Conservation (phyloP, 2,329 filamentous ascomycete species). For the Fusarium gaditjirri region DNA sequence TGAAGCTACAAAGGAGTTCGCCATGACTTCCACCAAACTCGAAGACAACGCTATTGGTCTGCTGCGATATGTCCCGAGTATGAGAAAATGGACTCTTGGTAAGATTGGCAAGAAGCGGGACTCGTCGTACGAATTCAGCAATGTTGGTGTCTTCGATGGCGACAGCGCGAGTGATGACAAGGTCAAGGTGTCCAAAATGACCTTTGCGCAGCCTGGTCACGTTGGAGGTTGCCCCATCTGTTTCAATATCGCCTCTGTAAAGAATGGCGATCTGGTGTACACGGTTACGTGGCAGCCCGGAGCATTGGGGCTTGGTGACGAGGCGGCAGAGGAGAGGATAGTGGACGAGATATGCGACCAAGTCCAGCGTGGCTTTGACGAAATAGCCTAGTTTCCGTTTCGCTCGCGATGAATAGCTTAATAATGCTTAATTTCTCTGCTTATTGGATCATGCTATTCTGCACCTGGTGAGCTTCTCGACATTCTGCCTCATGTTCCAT, state of each 20-base stretch:
- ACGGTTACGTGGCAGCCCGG: slow-evolving; percentile 42
- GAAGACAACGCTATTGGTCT: slow-evolving; percentile 36
- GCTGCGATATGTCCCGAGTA: slow-evolving; percentile 37
- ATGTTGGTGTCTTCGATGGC: slow-evolving; percentile 34
- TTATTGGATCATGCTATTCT: background rate
- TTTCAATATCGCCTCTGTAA: slow-evolving; percentile 38
- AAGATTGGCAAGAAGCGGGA: slow-evolving; percentile 38
- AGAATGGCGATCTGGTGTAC: slow-evolving; percentile 33
- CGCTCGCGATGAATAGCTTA: background rate
- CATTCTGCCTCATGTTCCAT: slow-evolving; percentile 13
- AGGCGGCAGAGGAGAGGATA: slow-evolving; percentile 28
- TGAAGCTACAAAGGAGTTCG: slow-evolving; percentile 25
- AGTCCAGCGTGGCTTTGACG: slow-evolving; percentile 26
- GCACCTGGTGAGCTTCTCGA: background rate
- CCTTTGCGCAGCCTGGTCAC: slow-evolving; percentile 41
- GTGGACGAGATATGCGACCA: slow-evolving; percentile 33
- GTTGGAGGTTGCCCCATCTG: slow-evolving; percentile 28
- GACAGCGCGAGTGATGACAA: background rate
- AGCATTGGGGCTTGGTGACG: slow-evolving; percentile 33
- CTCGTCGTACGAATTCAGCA: slow-evolving; percentile 40
- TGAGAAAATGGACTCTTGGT: slow-evolving; percentile 36
- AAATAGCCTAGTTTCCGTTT: slow-evolving; percentile 2
- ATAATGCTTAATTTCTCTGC: background rate
- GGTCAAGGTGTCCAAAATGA: slow-evolving; percentile 29
- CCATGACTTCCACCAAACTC: slow-evolving; percentile 17